Evolutionary conservation across 352 stramenopile species (phyloP), one percentile per base, ranked within the genome.

Genomic region (Phytopythium chamaehyphon): DNA sequence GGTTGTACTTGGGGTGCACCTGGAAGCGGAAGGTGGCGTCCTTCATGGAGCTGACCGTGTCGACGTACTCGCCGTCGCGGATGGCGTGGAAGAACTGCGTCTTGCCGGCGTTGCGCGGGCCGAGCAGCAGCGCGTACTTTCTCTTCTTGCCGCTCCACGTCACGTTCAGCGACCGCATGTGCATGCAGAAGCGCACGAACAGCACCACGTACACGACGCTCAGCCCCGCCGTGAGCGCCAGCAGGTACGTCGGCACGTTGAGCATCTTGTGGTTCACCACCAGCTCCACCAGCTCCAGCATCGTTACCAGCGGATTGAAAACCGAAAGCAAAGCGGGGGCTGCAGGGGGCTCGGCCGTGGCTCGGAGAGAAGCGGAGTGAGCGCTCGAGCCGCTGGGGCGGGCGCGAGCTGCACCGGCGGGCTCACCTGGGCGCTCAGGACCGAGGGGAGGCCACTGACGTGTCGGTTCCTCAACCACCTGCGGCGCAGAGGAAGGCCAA

Each of bases 41-140:
- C 54, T 90, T 87, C 85, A 95, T 95, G 44, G 85, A 95, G 47
- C 74, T 89, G 19, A 95, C 85, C 2, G 85, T 95, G 26, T 88
- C 68, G 11, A 87, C 62, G 53, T 79, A 69, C 46, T 69, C 43
- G 44, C 81, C 80, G 51, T 92, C 71, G 23, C 76, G 75, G 24
- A 95, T 65, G 44, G 79, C 69, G 57, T 95, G 81, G 64, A 92
- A 89, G 51, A 95, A 77, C 55, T 75, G 66, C 46, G 85, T 93
- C 73, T 95, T 95, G 64, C 85, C 85, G 24, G 74, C 69, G 58
- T 81, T 65, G 19, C 66, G 66, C 24, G 85, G 64, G 6, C 85
- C 85, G 15, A 92, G 40, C 28, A 95, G 51, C 38, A 95, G 61
- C 53, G 76, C 64, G 47, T 77, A 85, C 59, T 87, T 82, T 18